A percentile compares a stretch with the other conserved stretches of the same genome.
Evolutionary conservation across 176 grass and related monocot species (phyloP).

Genomic region (Musa schizocarpa): DNA sequence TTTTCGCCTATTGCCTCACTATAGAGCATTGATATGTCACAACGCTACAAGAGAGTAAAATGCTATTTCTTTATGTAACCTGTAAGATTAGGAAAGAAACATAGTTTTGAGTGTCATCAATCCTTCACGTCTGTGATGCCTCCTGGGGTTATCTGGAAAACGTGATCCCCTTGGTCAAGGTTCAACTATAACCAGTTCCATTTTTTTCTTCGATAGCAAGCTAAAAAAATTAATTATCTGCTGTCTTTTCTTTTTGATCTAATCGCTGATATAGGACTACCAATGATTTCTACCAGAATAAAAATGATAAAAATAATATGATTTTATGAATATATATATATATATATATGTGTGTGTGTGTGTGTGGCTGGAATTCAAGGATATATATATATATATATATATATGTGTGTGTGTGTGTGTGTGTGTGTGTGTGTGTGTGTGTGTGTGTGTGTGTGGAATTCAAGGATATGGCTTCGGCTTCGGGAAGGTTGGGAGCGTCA

Average conservation of each 20-base stretch:
- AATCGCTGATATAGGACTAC: too few relatives aligned
- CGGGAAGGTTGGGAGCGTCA: conserved; percentile 82
- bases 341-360: too few relatives aligned
- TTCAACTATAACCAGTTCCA: conserved; percentile 6
- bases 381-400: too few relatives aligned
- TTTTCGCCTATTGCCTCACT: not conserved
- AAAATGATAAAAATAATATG: too few relatives aligned
- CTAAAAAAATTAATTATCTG: not conserved
- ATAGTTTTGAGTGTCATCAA: conserved; percentile 18
- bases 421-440: too few relatives aligned
- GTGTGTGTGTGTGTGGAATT: too few relatives aligned
- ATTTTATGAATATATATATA: too few relatives aligned
- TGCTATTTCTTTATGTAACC: not conserved
- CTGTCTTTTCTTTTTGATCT: too few relatives aligned
- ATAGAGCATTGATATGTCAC: not conserved
- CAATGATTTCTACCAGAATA: too few relatives aligned
- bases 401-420: too few relatives aligned
- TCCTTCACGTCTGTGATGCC: conserved; percentile 77
- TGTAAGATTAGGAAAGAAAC: not conserved
- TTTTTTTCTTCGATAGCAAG: not conserved
- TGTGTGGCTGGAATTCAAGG: too few relatives aligned
- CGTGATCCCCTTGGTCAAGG: conserved; percentile 46
- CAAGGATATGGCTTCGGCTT: conserved; percentile 93
- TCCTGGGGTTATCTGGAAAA: conserved; percentile 88
- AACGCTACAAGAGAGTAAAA: not conserved